Base-by-base conservation (phyloP, 148 eudicot species). In the Suaeda aralocaspica region DNA sequence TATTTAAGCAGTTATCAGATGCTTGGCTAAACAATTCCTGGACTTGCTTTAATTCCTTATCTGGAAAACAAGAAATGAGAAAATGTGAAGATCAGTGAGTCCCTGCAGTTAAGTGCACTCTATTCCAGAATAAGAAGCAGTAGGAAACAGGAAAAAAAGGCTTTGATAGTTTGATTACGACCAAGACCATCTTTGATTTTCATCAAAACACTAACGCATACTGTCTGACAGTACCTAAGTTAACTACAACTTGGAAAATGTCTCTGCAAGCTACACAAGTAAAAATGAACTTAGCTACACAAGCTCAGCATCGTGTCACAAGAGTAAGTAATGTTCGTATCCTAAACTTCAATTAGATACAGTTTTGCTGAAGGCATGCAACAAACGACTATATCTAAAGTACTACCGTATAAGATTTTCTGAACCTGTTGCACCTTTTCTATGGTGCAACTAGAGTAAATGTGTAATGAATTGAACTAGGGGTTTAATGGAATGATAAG, bases 1-100 rank as follows among this genome's bases (percentile, higher is more conserved):
- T 78, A 83, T 94, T 94, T 74, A 94, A 82, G 80, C 88, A 83
- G 25, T 81, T 87, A 58, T 87, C 88, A 14, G 85, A 70, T 41
- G 91, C 91, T 81, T 87, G 81, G 82, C 82, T 76, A 75, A 83
- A 87, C 78, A 87, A 65, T 64, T 87, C 97, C 84, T 91, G 97
- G 29, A 94, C 98, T 76, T 87, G 89, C 81, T 86, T 89, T 62
- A 94, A 74, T 64, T 94, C 98, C 83, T 83, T 88, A 59, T 94
- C 98, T 93, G 84, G 59, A 36, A 46, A 62, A 53, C 39, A 15
- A 64, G 28, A 22, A 55, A 19, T 2, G 12, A 67, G 7, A 58
- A 14, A 42, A 39, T 4, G 50, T 14, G 46, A 0, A 24, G 59
- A 72, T 29, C 29, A 48, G 22, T 71, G 42, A 65, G 24, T 3